A percentile compares a stretch with the other conserved stretches of the same genome.
phyloP scores from a whole-genome alignment of 2,329 filamentous ascomycete species.

The Alternaria triticina region DNA sequence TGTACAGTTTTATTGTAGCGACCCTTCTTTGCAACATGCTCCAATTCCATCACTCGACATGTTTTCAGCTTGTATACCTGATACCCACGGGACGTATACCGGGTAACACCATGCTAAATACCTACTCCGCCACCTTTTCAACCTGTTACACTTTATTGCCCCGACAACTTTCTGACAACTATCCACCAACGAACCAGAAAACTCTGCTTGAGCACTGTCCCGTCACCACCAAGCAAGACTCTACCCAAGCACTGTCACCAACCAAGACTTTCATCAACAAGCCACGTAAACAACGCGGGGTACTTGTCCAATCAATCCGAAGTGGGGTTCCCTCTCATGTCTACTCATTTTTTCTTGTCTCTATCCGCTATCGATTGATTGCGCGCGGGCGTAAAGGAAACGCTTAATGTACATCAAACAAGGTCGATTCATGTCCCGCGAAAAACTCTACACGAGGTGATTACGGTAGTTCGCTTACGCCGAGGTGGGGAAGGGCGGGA shows the following conservation, averaged over 20 bases:
- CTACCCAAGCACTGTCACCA: no score
- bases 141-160: neutral
- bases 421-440: neutral
- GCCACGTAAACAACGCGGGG: neutral
- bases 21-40: neutral
- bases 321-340: neutral
- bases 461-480: neutral
- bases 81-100: neutral
- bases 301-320: neutral
- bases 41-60: neutral
- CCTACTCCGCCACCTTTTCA: neutral
- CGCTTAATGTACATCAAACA: slow-evolving; percentile 2
- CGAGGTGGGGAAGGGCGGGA: neutral
- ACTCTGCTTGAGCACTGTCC: neutral
- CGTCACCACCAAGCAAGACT: neutral
- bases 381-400: neutral
- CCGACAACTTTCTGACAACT: neutral
- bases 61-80: neutral
- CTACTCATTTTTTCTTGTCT: no score
- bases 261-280: no score
- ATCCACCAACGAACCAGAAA: neutral
- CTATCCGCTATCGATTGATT: neutral
- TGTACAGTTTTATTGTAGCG: neutral
- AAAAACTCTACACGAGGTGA: neutral
- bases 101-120: neutral